phyloP scores from a whole-genome alignment of 352 stramenopile genomes.

The Globisporangium recalcitrans region DNA sequence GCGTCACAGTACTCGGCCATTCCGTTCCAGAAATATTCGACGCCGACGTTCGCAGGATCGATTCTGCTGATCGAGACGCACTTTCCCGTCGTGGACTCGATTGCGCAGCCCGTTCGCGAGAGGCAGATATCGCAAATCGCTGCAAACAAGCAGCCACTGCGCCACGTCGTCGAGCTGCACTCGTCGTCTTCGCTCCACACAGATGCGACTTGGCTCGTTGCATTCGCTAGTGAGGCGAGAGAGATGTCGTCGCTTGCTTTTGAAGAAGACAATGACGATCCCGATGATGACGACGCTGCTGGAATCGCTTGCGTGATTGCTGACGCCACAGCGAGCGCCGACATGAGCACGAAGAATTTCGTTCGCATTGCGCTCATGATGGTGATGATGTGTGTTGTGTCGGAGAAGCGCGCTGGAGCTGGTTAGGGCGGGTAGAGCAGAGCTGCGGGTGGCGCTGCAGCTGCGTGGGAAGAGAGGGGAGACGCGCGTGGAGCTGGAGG shows the following conservation, averaged over 20 bases:
- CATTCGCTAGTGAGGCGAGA: background rate
- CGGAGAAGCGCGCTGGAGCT: background rate
- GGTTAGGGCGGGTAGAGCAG: conserved; percentile 10
- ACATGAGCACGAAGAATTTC: background rate
- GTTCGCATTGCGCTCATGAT: conserved; percentile 2
- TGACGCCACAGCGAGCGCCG: background rate
- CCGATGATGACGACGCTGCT: background rate
- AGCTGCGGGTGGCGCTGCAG: conserved; percentile 10
- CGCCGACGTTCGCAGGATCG: conserved; percentile 5
- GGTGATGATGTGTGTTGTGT: background rate
- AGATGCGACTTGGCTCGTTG: background rate
- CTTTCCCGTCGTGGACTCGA: conserved; percentile 34
- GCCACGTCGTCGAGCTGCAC: conserved; percentile 5
- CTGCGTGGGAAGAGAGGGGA: conserved; percentile 1
- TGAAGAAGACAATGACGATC: background rate
- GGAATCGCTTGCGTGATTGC: background rate
- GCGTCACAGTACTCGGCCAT: conserved; percentile 24
- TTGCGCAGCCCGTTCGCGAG: conserved; percentile 21
- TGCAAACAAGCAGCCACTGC: conserved; percentile 10
- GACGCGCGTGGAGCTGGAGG: background rate
- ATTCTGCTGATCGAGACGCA: conserved; percentile 27
- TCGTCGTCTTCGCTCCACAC: conserved; percentile 12
- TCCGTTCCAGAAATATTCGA: conserved; percentile 22
- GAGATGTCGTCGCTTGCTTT: background rate
- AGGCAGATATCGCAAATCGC: conserved; percentile 17